phyloP scores from a whole-genome alignment of 106 monocot genomes.

The Dioscorea dumetorum region DNA sequence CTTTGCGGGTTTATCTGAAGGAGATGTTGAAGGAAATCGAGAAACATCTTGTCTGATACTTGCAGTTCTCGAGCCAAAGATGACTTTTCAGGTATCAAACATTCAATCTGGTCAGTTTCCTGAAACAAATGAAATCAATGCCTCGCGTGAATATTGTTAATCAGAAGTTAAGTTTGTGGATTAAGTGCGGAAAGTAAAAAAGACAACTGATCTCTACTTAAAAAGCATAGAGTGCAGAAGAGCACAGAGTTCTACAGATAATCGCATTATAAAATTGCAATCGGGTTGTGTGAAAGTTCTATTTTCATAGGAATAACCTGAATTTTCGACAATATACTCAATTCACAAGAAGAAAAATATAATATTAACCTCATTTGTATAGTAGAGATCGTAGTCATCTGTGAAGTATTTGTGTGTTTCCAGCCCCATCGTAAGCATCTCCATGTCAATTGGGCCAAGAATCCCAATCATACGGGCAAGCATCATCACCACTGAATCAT shows the following conservation, averaged over 20 bases:
- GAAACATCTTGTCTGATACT: slow-evolving; percentile 51
- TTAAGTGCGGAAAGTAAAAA: background rate
- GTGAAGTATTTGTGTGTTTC: slow-evolving; percentile 83
- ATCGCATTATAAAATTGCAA: too few relatives aligned
- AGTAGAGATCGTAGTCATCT: slow-evolving; percentile 56
- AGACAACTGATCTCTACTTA: background rate
- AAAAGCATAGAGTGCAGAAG: background rate
- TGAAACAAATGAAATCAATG: slow-evolving; percentile 12
- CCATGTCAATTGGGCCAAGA: slow-evolving; percentile 75
- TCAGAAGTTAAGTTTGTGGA: too few relatives aligned
- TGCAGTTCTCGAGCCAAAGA: slow-evolving; percentile 53
- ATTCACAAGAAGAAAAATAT: background rate
- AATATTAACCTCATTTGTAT: slow-evolving; percentile 64
- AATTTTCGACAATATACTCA: background rate
- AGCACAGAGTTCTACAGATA: too few relatives aligned
- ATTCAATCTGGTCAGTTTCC: slow-evolving; percentile 70
- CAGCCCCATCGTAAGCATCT: slow-evolving; percentile 60
- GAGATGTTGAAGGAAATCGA: slow-evolving; percentile 60
- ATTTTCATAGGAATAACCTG: too few relatives aligned
- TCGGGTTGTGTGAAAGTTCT: too few relatives aligned
- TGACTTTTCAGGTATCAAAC: slow-evolving; percentile 56
- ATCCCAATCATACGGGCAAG: slow-evolving; percentile 86
- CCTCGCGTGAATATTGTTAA: too few relatives aligned
- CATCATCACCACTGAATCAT: slow-evolving; percentile 57
- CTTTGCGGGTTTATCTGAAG: slow-evolving; percentile 75